These are phyloP conservation scores for Acorus calamus DNA, from an alignment of 106 monocot genomes.

Conservation along the genomic window DNA sequence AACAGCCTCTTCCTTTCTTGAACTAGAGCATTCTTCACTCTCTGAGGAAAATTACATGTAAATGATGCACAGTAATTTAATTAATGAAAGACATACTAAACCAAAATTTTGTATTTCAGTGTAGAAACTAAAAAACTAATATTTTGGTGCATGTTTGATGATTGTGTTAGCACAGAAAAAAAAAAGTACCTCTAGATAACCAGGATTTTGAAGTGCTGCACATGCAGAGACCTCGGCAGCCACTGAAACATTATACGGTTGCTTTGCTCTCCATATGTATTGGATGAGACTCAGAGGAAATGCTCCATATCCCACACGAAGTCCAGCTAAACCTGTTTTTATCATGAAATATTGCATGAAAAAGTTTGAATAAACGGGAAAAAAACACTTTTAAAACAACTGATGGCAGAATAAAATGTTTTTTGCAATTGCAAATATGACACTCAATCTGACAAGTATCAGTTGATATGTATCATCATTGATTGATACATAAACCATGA, in stretches of 20 bases:
- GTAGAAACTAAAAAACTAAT: too few relatives aligned
- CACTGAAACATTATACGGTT: slow-evolving; percentile 99
- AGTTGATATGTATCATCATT: too few relatives aligned
- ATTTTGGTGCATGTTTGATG: too few relatives aligned
- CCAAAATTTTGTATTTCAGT: too few relatives aligned
- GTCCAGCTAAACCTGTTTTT: slow-evolving; percentile 82
- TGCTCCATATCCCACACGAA: slow-evolving; percentile 98
- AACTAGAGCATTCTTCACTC: slow-evolving; percentile 79
- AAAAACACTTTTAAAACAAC: too few relatives aligned
- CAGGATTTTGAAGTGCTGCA: slow-evolving; percentile 72
- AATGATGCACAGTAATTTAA: too few relatives aligned
- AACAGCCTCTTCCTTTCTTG: slow-evolving; percentile 78
- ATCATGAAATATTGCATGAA: not conserved
- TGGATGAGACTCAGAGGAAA: slow-evolving; percentile 95
- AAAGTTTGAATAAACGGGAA: too few relatives aligned
- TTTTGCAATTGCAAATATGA: too few relatives aligned
- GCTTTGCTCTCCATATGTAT: slow-evolving; percentile 96
- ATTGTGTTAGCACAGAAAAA: not conserved
- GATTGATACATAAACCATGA: too few relatives aligned
- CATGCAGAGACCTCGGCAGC: slow-evolving; percentile 94
- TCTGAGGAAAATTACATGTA: slow-evolving; percentile 25
- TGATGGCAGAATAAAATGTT: too few relatives aligned
- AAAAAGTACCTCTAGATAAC: slow-evolving; percentile 74
- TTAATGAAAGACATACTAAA: too few relatives aligned
- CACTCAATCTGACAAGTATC: too few relatives aligned